Evolutionary conservation across 495 filamentous ascomycete species (phyloP), one percentile per base, ranked within the genome.

Genomic region (Sabuloglossum arenarium): DNA sequence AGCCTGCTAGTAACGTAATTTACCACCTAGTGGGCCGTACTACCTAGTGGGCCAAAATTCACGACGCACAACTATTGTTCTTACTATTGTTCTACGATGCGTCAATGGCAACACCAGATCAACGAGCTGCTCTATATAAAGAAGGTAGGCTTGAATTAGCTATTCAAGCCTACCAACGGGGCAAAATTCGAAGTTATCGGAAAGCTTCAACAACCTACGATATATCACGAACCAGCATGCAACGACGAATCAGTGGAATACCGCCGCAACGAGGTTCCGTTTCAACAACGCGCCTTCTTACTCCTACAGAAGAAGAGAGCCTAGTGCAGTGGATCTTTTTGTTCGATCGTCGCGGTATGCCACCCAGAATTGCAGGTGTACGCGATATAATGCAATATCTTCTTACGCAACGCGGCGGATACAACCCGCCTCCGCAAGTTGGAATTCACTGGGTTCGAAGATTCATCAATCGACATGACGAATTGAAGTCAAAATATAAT

Each of bases 101-200:
- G 14, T 39, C 34, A 39, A 56, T 56, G 19, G 39, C 54, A 39
- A 42, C 28, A 56, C 42, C 39, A 56, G 16, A 4, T 43, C 39
- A 32, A 39, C 39, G 43, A 45, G 30, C 39, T 25, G 39, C 54
- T 14, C n/a, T 56, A 42, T 25, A 56, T 45, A 43, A 47, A 56
- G 54, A 56, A 56, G 29, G 39, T 56, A 56, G 39, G 54, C 54
- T 56, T 56, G 21, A 56, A 25, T 39, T 56, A 56, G 54, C 27
- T 39, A 25, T 45, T 56, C 32, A 56, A 53, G 54, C 54, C 32
- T 47, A 56, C n/a, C n/a, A 39, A 23, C 47, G n/a, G 11, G 29
- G 16, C 16, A 16, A 51, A 51, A 28, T 31, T 51, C 47, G 3
- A 51, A 51, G 24, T 11, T 31, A 27, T 23, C 6, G 11, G 11